Evolutionary conservation across 352 stramenopile species (phyloP).

Genomic region (Labyrinthula sp.): DNA sequence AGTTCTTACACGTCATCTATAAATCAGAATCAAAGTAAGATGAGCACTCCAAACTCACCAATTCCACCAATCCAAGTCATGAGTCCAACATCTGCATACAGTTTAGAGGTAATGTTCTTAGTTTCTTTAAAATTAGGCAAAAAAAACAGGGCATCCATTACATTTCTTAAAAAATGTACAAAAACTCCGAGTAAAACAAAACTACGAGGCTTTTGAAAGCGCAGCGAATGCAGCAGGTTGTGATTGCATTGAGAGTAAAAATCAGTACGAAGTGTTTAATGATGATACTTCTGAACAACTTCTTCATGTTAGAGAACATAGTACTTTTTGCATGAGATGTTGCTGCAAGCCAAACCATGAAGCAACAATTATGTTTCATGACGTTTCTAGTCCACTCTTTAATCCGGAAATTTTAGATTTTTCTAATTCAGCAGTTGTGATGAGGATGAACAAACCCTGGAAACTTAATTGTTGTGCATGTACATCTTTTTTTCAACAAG

Average conservation of each 20-base stretch:
- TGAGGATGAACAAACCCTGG: conserved; percentile 1
- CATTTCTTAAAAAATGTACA: too few species aligned
- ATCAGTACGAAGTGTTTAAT: conserved; percentile 7
- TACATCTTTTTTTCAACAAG: conserved; percentile 1
- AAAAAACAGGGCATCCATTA: too few species aligned
- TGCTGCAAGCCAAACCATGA: conserved; percentile 4
- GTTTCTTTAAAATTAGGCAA: too few species aligned
- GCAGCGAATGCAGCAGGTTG: background rate
- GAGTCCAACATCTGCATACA: too few species aligned
- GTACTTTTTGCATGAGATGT: background rate
- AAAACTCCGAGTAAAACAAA: conserved; percentile 2
- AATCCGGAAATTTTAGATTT: too few species aligned
- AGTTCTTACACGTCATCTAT: too few species aligned
- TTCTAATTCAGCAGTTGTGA: background rate
- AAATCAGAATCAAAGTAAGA: too few species aligned
- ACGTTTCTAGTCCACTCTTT: too few species aligned
- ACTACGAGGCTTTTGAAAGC: background rate
- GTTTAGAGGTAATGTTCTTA: too few species aligned
- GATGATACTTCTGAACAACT: background rate
- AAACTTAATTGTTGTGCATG: conserved; percentile 5
- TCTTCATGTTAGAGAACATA: conserved; percentile 4
- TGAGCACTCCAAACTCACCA: too few species aligned
- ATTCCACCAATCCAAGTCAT: too few species aligned
- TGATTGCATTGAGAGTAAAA: conserved; percentile 3
- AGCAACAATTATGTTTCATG: background rate